Base-by-base conservation (phyloP, 2,329 filamentous ascomycete genomes). In the Scolecobasidium constrictum region DNA sequence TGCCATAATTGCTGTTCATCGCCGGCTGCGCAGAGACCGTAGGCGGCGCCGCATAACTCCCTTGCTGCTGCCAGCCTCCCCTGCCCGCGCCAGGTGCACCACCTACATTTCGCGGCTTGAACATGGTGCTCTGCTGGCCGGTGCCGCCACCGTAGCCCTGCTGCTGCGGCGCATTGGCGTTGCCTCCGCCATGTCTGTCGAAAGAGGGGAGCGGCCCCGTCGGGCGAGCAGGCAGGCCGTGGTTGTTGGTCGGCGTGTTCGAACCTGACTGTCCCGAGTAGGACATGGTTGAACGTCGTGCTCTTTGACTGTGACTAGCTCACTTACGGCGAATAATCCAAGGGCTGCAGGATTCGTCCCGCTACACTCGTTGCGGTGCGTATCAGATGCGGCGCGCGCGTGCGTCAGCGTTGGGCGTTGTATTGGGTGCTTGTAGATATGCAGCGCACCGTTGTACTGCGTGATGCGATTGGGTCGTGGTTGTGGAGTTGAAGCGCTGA, bases 41-140 rank as follows among this genome's bases (percentile, higher is more conserved):
- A 15, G 63, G 53, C 38, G 53, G 21, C 16, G 31, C 50, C 45
- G 60, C 58, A 47, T 56, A 52, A 16, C 47, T 31, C 11, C 15
- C 20, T 31, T 20, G 44, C 23, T 45, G 42, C 42, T 45, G 60
- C 59, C 51, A 52, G 40, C 42, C 45, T 12, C 9, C 9, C 6
- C 12, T 18, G 7, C 6, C 9, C 19, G 43, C 21, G 45, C 65
- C 59, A 46, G 49, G 62, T 16, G 65, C 51, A 12, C 58, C 57
- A 33, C 68, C 68, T 64, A 81, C 72, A 38, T 74, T 66, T 54
- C 77, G 71, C 46, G 77, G 77, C 48, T 72, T 71, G 56, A 81
- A 81, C 42, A 66, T 69, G 43, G 68, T 69, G 26, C 22, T 21
- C 16, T 34, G 38, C n/a, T 31, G 23, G 26, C 23, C 19, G 6